phyloP scores from a whole-genome alignment of 108 stramenopile genomes.

The Parietichytrium sp. region DNA sequence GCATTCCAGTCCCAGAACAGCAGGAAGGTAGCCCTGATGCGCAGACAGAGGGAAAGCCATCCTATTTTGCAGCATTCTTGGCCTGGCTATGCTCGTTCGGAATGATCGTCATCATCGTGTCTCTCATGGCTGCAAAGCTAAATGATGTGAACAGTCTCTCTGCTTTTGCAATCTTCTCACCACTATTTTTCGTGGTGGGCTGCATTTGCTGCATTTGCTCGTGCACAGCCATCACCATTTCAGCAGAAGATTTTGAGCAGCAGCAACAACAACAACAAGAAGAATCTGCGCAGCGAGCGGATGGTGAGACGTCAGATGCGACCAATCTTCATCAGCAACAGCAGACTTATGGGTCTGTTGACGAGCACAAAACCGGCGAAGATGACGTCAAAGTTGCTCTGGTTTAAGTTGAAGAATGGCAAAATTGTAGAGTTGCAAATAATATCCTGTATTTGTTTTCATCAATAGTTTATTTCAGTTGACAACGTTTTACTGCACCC shows the following conservation, averaged over 20 bases:
- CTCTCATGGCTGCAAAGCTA: not conserved
- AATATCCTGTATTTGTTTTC: not conserved
- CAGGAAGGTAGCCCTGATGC: not conserved
- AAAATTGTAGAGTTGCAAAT: not conserved
- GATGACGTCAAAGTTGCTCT: not conserved
- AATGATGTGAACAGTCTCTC: conserved; percentile 13
- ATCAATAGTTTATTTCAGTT: no score
- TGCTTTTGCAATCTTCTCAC: conserved; percentile 34
- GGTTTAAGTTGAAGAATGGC: not conserved
- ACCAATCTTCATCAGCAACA: no score
- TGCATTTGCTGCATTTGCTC: conserved; percentile 17
- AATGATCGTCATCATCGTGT: not conserved
- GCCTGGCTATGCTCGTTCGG: conserved; percentile 19
- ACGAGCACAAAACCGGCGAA: not conserved
- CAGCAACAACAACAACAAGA: conserved; percentile 3
- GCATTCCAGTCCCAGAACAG: not conserved
- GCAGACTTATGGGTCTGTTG: no score
- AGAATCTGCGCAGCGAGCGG: not conserved
- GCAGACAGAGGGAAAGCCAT: not conserved
- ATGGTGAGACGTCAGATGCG: no score
- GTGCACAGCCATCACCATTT: not conserved
- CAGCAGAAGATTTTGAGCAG: not conserved
- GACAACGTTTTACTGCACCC: no score
- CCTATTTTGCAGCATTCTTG: not conserved
- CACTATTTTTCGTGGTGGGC: conserved; percentile 3